phyloP scores from a whole-genome alignment of 2,329 filamentous ascomycete genomes.

The Apiospora arundinis region DNA sequence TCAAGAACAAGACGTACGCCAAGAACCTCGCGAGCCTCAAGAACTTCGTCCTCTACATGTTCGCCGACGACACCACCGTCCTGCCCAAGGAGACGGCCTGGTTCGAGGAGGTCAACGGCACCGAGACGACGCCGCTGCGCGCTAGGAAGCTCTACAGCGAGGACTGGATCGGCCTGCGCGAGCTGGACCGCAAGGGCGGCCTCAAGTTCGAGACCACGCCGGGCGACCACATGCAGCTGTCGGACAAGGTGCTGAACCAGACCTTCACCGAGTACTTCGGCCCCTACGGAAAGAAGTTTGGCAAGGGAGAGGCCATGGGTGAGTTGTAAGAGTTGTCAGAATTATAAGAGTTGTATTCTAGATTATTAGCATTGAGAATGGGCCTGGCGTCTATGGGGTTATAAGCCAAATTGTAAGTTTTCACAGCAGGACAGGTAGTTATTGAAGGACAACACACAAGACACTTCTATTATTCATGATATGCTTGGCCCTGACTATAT shows the following conservation, averaged over 20 bases:
- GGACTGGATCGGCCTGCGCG: slow-evolving; percentile 89
- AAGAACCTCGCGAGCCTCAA: slow-evolving; percentile 72
- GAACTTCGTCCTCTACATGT: slow-evolving; percentile 88
- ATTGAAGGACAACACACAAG: slow-evolving; percentile 20
- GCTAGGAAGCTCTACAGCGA: slow-evolving; percentile 79
- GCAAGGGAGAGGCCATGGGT: slow-evolving; percentile 36
- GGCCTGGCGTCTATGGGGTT: neutral
- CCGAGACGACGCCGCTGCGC: slow-evolving; percentile 69
- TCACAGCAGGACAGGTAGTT: neutral
- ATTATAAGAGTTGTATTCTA: slow-evolving; percentile 39
- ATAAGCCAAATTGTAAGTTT: slow-evolving; percentile 12
- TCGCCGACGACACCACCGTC: slow-evolving; percentile 83
- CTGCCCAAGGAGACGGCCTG: slow-evolving; percentile 90
- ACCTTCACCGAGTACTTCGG: slow-evolving; percentile 74
- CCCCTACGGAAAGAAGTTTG: slow-evolving; percentile 49
- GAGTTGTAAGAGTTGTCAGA: slow-evolving; percentile 49
- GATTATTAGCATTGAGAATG: neutral
- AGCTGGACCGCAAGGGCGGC: slow-evolving; percentile 78
- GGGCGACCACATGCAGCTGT: slow-evolving; percentile 85
- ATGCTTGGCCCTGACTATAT: slow-evolving; percentile 11
- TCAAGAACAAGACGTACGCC: slow-evolving; percentile 78
- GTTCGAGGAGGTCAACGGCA: slow-evolving; percentile 86
- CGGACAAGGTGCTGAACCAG: slow-evolving; percentile 67
- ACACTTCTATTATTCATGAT: slow-evolving; percentile 14
- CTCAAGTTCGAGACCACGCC: slow-evolving; percentile 75